Evolutionary conservation across 1,284 basidiomycete species (phyloP), one percentile per base, ranked within the genome.

Genomic region (Marasmius oreades): DNA sequence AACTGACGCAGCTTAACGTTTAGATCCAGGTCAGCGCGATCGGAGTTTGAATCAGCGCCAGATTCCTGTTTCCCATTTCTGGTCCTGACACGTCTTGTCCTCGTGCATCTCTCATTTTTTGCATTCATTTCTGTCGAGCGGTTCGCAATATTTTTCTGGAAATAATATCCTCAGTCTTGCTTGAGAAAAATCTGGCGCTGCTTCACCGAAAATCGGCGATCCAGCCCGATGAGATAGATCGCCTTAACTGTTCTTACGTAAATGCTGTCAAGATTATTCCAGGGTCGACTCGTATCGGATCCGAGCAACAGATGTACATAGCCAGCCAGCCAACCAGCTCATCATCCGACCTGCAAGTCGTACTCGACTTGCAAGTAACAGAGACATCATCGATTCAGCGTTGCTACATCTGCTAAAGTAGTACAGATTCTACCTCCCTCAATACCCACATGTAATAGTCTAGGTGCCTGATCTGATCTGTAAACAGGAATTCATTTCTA

Each of bases 171-270:
- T 43, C 36, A 18, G 36, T 22, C 31, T 46, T n/a, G n/a, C n/a
- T n/a, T n/a, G 23, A 26, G 44, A 26, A 4, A 55, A 62, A 63
- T 65, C 61, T 67, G 61, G 58, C 57, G 59, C 24, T 24, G 20
- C 45, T 44, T 52, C 28, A n/a, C 34, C 59, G 24, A 36, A 36
- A 55, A 66, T 64, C 62, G 60, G 61, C 46, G 64, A 64, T 67
- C 59, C 62, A 62, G 37, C 46, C 55, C 48, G 63, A 64, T 65
- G 58, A 63, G 62, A 65, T 65, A 62, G 59, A 63, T 55, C 43
- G 48, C 47, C 33, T 55, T 34, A 33, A 2, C 26, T n/a, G 31
- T 55, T 37, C 53, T 48, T 24, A 54, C 39, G 34, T 52, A 45
- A n/a, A 12, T 14, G n/a, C 26, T 28, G 28, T 42, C 31, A 53